Evolutionary conservation across 2,329 filamentous ascomycete genomes (phyloP).

Genomic region (Fusarium coffeatum): DNA sequence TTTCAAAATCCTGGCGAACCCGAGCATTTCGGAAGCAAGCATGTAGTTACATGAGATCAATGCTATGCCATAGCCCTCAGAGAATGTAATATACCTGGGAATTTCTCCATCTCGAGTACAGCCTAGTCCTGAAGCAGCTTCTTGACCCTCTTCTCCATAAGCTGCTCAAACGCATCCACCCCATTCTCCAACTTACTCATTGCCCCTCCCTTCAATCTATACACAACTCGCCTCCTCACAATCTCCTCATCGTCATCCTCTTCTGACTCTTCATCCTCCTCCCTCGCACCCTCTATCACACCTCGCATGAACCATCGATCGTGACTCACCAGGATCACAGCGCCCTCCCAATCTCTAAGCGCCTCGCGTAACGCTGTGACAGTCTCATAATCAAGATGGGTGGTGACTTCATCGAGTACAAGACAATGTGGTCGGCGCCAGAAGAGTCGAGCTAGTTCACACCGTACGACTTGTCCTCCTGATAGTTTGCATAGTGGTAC

Average conservation of each 20-base stretch:
- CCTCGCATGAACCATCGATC: constrained; percentile 84
- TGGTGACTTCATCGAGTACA: constrained; percentile 84
- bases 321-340: constrained; percentile 81
- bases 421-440: constrained; percentile 77
- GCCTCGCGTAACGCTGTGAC: constrained; percentile 77
- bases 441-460: constrained; percentile 75
- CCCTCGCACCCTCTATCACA: constrained; percentile 63
- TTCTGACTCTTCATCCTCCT: constrained; percentile 55
- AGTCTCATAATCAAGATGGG: constrained; percentile 86
- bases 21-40: constrained; percentile 33
- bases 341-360: constrained; percentile 76
- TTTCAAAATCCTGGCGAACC: constrained; percentile 59
- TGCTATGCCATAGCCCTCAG: neutral
- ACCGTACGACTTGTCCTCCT: constrained; percentile 79
- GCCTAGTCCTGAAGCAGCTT: constrained; percentile 52
- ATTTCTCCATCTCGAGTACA: neutral
- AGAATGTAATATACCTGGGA: neutral
- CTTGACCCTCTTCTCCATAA: constrained; percentile 68
- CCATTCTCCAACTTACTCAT: constrained; percentile 68
- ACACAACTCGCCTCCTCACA: constrained; percentile 65
- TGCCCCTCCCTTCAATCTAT: constrained; percentile 68
- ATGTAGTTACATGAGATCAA: neutral
- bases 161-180: constrained; percentile 73
- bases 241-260: constrained; percentile 54
- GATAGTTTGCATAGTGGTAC: constrained; percentile 79